A percentile compares a stretch with the other conserved stretches of the same genome.
phyloP scores from a whole-genome alignment of 2,329 filamentous ascomycete species.

The Alternaria ventricosa region DNA sequence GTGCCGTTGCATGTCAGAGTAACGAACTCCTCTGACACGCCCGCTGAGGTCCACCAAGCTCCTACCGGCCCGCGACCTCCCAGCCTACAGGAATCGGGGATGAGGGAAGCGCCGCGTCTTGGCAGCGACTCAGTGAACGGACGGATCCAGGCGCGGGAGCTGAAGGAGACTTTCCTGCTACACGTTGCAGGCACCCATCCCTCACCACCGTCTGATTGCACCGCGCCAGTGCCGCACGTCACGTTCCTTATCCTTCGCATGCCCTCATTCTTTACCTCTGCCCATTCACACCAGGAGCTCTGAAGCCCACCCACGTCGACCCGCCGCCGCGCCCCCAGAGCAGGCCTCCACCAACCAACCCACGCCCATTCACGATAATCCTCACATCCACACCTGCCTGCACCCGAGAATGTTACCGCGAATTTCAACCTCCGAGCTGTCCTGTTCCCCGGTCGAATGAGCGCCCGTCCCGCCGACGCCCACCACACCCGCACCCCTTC shows the following conservation, averaged over 20 bases:
- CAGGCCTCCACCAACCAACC: not conserved
- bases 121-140: constrained; percentile 15
- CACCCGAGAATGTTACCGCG: constrained; percentile 38
- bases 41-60: constrained; percentile 13
- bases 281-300: constrained; percentile 5
- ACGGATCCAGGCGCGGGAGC: constrained; percentile 9
- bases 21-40: constrained; percentile 15
- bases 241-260: constrained; percentile 18
- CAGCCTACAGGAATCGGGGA: constrained; percentile 20
- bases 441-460: constrained; percentile 40
- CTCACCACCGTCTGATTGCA: constrained; percentile 26
- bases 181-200: constrained; percentile 20
- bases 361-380: not conserved
- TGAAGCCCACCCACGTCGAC: constrained; percentile 1
- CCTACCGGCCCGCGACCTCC: constrained; percentile 20
- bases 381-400: not conserved
- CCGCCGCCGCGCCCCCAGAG: not conserved
- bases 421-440: constrained; percentile 25
- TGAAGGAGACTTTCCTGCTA: constrained; percentile 20
- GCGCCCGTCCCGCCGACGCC: constrained; percentile 13
- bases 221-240: constrained; percentile 5
- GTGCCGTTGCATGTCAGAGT: constrained; percentile 17
- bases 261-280: constrained; percentile 9
- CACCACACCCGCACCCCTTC: constrained; percentile 13
- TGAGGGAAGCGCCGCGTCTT: constrained; percentile 19